Percentiles rank a stretch among this genome's conserved stretches.
Evolutionary conservation across 2,329 filamentous ascomycete species (phyloP).

Genomic region (Colletotrichum magnum): DNA sequence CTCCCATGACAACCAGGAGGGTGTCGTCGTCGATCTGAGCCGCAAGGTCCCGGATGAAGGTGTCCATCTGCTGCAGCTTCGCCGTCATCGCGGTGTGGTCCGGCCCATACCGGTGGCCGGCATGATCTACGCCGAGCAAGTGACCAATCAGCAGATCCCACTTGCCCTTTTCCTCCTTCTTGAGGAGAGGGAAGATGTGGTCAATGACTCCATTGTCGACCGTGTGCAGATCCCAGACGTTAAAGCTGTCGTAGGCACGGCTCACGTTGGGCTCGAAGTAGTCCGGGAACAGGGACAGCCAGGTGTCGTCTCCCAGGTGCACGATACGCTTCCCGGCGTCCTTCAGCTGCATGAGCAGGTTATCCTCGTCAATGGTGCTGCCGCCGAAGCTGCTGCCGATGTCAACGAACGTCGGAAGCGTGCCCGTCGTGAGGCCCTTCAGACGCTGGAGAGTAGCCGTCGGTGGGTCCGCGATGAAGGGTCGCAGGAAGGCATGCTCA

Average conservation of each 20-base stretch:
- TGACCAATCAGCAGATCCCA: constrained; percentile 98
- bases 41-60: constrained; percentile 80
- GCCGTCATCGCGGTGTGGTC: constrained; percentile 92
- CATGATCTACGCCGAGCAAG: constrained; percentile 95
- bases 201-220: constrained; percentile 96
- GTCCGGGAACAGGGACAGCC: constrained; percentile 93
- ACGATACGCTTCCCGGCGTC: constrained; percentile 81
- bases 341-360: constrained; percentile 77
- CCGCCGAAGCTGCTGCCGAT: constrained; percentile 96
- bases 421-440: constrained; percentile 95
- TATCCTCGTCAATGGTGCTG: constrained; percentile 94
- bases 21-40: constrained; percentile 85
- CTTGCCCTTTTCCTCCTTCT: constrained; percentile 72
- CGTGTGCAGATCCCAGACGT: constrained; percentile 97
- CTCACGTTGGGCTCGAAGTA: constrained; percentile 92
- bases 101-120: constrained; percentile 95
- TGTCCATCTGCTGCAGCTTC: constrained; percentile 93
- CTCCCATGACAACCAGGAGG: constrained; percentile 95
- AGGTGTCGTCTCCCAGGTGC: constrained; percentile 98
- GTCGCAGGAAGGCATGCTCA: constrained; percentile 87
- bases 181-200: constrained; percentile 88
- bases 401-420: constrained; percentile 94
- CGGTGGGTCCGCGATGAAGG: constrained; percentile 97
- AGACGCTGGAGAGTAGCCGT: constrained; percentile 93
- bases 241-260: constrained; percentile 94